Base-by-base conservation (phyloP, 1,284 basidiomycete genomes). In the Puccinia triticina region DNA sequence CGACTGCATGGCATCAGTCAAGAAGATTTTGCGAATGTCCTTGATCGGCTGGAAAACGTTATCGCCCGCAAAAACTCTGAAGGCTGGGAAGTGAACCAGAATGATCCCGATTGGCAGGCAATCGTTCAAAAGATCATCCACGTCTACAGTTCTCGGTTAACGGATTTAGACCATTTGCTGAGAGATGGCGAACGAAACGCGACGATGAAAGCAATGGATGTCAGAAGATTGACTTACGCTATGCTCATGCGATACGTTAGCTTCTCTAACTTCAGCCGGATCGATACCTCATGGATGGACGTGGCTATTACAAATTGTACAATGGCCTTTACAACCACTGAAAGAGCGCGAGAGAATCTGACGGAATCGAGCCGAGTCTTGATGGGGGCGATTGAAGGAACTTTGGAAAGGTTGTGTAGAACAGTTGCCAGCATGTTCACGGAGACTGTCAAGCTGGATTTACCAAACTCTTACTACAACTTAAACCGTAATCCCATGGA, bases 381-480 rank as follows among this genome's bases (percentile, higher is more conserved):
- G n/a, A 67, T 79, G 32, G 46, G 64, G 18, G 59, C 77, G 11
- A 69, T 79, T 16, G 77, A 79, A 59, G 77, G 64, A 79, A 79
- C 77, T 34, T 71, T 79, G 29, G 46, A 50, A 1, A 37, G 18
- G 5, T 29, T 79, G 32, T 79, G 77, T n/a, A 37, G 64, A 34
- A 79, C 77, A 21, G 34, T 55, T 32, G 23, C 29, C 21, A 23
- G 53, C 18, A 50, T 79, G 21, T 79, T 79, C 67, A 23, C 26
- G 18, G 43, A 69, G 34, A 23, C 66, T 11, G 32, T 53, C 29
- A 23, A 69, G 43, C 48, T 71, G 37, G 50, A 34, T 40, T 43
- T 71, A n/a, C 57, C 46, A 21, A 48, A 50, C 23, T 40, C 50
- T n/a, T 55, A 64, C n/a, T 32, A 12, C 29, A 16, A 61, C n/a